Conservation (phyloP, 192 early-diverging fungal species). For the Backusella westeae region DNA sequence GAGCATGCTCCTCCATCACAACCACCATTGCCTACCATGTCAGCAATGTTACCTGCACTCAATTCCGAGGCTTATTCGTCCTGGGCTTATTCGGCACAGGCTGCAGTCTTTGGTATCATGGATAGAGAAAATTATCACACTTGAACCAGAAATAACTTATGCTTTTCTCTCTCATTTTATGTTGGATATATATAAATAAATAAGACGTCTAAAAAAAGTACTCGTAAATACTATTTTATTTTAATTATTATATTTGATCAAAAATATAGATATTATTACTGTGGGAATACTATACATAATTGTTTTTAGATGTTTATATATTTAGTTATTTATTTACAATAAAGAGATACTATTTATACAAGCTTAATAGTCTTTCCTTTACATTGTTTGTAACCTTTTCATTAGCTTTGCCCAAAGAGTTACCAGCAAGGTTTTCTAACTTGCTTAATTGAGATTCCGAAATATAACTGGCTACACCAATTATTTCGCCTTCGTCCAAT, state of each 20-base stretch:
- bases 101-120: constrained; percentile 4
- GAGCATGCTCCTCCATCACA: neutral
- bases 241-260: too few species aligned
- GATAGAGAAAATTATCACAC: neutral
- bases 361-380: neutral
- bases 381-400: neutral
- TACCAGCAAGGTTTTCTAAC: neutral
- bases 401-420: neutral
- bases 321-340: neutral
- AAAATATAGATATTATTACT: too few species aligned
- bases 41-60: neutral
- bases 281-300: too few species aligned
- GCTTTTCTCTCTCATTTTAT: neutral
- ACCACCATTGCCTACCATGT: neutral
- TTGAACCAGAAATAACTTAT: neutral
- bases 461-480: neutral
- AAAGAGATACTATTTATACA: neutral
- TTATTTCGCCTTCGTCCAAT: neutral
- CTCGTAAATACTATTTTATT: neutral
- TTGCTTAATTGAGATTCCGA: neutral
- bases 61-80: neutral
- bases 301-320: too few species aligned
- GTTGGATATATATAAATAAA: neutral
- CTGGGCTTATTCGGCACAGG: constrained; percentile 1
- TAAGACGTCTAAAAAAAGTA: neutral